Conservation (phyloP, 2,329 filamentous ascomycete genomes). For the Malbranchea zuffiana region DNA sequence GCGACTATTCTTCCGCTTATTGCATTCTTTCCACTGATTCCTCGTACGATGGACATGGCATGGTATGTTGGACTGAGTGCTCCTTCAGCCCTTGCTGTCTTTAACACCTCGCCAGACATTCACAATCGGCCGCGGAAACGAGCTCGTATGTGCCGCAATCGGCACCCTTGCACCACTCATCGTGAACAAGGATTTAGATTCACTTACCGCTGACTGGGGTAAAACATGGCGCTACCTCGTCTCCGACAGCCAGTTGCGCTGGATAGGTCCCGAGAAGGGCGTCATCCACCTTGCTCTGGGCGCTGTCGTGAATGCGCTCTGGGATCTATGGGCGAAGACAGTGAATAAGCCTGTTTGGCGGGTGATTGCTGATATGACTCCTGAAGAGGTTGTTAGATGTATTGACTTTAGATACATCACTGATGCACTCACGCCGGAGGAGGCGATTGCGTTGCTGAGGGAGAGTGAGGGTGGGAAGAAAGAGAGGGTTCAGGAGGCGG, state of each 20-base stretch:
- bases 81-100: background rate
- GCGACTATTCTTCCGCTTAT: constrained; percentile 90
- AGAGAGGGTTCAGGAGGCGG: constrained; percentile 60
- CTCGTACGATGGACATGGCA: constrained; percentile 30
- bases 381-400: constrained; percentile 74
- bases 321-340: constrained; percentile 90
- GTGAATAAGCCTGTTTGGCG: constrained; percentile 82
- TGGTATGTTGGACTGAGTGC: constrained; percentile 28
- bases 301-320: constrained; percentile 80
- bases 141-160: constrained; percentile 81
- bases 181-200: constrained; percentile 61
- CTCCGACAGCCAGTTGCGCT: constrained; percentile 77
- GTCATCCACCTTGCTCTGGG: constrained; percentile 87
- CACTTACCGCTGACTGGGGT: constrained; percentile 70
- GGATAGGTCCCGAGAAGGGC: constrained; percentile 90
- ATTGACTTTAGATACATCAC: constrained; percentile 95
- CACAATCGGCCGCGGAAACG: constrained; percentile 61
- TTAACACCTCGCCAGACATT: constrained; percentile 27
- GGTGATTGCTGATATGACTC: constrained; percentile 79
- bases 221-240: constrained; percentile 87
- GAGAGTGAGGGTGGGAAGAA: constrained; percentile 57
- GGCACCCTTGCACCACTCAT: constrained; percentile 65
- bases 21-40: constrained; percentile 80
- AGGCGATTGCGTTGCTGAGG: constrained; percentile 62
- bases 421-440: constrained; percentile 78